Conservation (phyloP, 352 stramenopile genomes). For the Phytophthora sp. region DNA sequence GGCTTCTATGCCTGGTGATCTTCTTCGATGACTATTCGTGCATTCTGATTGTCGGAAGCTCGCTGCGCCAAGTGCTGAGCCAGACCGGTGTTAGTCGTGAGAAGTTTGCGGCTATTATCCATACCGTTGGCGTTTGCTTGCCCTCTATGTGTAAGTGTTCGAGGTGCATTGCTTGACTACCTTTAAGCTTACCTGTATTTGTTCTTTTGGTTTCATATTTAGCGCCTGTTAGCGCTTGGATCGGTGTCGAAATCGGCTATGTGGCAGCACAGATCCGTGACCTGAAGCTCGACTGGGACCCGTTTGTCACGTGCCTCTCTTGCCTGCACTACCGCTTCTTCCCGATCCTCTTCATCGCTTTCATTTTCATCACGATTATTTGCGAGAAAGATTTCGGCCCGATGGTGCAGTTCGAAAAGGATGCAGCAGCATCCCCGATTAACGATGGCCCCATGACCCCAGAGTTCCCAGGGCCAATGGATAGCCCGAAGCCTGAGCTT, state of each 20-base stretch:
- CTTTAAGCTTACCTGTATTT: too few relatives aligned
- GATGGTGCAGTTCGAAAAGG: conserved; percentile 89
- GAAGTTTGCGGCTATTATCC: conserved; percentile 91
- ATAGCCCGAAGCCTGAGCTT: conserved; percentile 71
- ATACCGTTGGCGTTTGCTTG: conserved; percentile 87
- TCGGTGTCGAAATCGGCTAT: conserved; percentile 91
- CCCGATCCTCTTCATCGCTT: conserved; percentile 87
- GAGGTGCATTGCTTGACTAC: not conserved
- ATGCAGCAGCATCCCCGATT: conserved; percentile 75
- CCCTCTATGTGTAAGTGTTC: conserved; percentile 79
- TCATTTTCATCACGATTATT: conserved; percentile 92
- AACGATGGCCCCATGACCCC: conserved; percentile 66
- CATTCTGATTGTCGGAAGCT: conserved; percentile 91
- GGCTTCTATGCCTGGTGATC: conserved; percentile 84
- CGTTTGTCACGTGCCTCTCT: conserved; percentile 87
- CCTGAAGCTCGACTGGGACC: conserved; percentile 86
- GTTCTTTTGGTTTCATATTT: not conserved
- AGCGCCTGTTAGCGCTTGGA: conserved; percentile 90
- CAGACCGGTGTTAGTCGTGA: conserved; percentile 85
- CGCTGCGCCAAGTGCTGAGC: conserved; percentile 80
- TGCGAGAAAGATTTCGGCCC: conserved; percentile 88
- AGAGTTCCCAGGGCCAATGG: conserved; percentile 65
- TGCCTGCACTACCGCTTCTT: conserved; percentile 90
- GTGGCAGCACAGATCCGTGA: conserved; percentile 76
- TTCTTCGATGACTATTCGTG: conserved; percentile 95